These are phyloP conservation scores for Agaricus sinodeliciosus DNA, from an alignment of 768 basidiomycete species.

Conservation along the genomic window DNA sequence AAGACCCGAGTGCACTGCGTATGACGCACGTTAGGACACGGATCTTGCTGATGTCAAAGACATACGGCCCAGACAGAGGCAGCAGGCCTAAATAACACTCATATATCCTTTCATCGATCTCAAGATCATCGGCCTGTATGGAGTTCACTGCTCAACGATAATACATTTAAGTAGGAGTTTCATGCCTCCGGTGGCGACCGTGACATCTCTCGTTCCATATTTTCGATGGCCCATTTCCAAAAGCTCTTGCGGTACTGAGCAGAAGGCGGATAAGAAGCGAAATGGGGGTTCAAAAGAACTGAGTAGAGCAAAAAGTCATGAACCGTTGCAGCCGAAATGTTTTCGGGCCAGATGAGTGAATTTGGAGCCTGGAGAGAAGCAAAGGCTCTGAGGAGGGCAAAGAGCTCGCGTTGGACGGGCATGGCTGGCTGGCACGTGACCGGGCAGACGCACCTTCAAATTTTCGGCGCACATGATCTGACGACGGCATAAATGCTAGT, in stretches of 20 bases:
- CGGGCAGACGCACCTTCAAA: slow-evolving; percentile 17
- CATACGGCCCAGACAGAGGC: slow-evolving; percentile 28
- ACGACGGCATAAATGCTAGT: slow-evolving; percentile 22
- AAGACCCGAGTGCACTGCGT: slow-evolving; percentile 17
- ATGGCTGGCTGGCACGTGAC: neutral
- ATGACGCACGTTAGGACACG: slow-evolving; percentile 3
- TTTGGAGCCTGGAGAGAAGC: slow-evolving; percentile 43
- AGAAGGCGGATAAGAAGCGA: slow-evolving; percentile 56
- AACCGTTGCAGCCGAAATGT: slow-evolving; percentile 28
- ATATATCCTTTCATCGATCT: slow-evolving; percentile 64
- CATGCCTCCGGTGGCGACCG: slow-evolving; percentile 37
- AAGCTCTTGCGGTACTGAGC: slow-evolving; percentile 53
- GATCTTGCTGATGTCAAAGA: neutral
- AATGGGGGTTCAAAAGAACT: slow-evolving; percentile 47
- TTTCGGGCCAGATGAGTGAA: slow-evolving; percentile 32
- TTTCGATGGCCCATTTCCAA: slow-evolving; percentile 65
- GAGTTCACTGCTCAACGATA: neutral
- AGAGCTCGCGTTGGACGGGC: slow-evolving; percentile 19
- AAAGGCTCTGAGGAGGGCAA: slow-evolving; percentile 44
- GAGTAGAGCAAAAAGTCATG: slow-evolving; percentile 50
- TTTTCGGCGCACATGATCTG: slow-evolving; percentile 17
- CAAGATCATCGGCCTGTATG: slow-evolving; percentile 36
- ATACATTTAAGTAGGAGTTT: neutral
- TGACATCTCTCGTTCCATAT: slow-evolving; percentile 39
- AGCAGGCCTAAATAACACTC: slow-evolving; percentile 50